Percentiles rank a stretch among this genome's conserved stretches.
Conservation (phyloP, 495 filamentous ascomycete species). For the Cairneyella variabilis region DNA sequence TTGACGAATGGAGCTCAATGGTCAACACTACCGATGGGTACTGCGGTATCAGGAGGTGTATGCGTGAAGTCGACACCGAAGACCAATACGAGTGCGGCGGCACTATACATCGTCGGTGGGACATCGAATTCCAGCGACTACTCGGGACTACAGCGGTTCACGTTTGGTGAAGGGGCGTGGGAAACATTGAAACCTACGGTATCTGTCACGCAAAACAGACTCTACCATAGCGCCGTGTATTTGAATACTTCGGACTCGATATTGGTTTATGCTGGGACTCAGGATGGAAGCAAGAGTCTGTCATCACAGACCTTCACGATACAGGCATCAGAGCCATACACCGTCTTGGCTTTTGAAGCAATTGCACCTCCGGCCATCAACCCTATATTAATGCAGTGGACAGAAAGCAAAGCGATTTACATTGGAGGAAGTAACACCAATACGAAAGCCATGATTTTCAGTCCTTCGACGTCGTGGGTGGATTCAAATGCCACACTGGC, state of each 20-base stretch:
- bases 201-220: constrained; percentile 60
- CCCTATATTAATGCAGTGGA: constrained; percentile 78
- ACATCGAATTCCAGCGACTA: constrained; percentile 51
- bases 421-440: constrained; percentile 70
- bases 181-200: constrained; percentile 53
- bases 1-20: constrained; percentile 68
- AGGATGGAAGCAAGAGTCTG: constrained; percentile 44
- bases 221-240: constrained; percentile 73
- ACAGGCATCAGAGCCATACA: constrained; percentile 54
- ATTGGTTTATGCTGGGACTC: constrained; percentile 76
- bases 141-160: constrained; percentile 78
- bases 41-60: constrained; percentile 65
- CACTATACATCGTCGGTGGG: constrained; percentile 84
- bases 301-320: constrained; percentile 78
- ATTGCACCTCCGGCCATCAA: constrained; percentile 56
- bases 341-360: constrained; percentile 49
- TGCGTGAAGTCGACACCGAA: constrained; percentile 70
- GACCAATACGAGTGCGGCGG: constrained; percentile 41
- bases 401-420: constrained; percentile 63
- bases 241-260: constrained; percentile 66
- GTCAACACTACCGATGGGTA: constrained; percentile 57
- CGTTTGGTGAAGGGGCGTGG: constrained; percentile 75
- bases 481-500: constrained; percentile 58
- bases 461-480: constrained; percentile 54
- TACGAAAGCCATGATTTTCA: constrained; percentile 63